Conservation (phyloP, 345 rosid species). For the Heritiera littoralis region DNA sequence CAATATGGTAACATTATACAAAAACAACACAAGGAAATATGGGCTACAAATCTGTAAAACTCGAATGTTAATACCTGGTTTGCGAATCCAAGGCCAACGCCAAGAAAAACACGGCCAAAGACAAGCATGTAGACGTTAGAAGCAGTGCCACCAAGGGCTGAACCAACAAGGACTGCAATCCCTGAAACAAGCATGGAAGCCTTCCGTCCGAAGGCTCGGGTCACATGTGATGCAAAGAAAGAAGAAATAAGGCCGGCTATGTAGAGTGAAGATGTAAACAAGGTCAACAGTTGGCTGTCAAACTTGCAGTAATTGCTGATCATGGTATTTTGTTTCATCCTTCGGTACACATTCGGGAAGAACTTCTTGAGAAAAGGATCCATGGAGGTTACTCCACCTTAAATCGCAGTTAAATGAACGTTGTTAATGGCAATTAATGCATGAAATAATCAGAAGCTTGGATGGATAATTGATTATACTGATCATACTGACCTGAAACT, state of each 20-base stretch:
- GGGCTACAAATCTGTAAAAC: too few species aligned
- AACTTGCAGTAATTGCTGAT: conserved; percentile 73
- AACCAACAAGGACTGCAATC: conserved; percentile 51
- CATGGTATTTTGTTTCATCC: conserved; percentile 46
- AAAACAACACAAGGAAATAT: too few species aligned
- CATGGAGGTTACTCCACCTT: conserved; percentile 87
- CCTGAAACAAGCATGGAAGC: conserved; percentile 60
- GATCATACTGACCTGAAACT: conserved; percentile 50
- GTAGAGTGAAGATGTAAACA: conserved; percentile 79
- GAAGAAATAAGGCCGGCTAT: conserved; percentile 62
- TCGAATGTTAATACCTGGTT: conserved; percentile 48
- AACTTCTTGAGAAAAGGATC: conserved; percentile 59
- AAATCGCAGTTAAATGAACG: background rate
- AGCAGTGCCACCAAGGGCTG: conserved; percentile 61
- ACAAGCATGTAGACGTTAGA: conserved; percentile 56
- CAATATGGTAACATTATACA: too few species aligned
- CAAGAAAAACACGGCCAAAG: conserved; percentile 65
- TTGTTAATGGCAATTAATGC: background rate
- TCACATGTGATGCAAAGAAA: conserved; percentile 57
- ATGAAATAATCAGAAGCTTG: background rate
- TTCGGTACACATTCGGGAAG: conserved; percentile 53
- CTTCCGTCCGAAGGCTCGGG: conserved; percentile 60
- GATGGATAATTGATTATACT: background rate
- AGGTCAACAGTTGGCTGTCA: conserved; percentile 62
- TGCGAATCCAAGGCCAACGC: conserved; percentile 71